Evolutionary conservation across 2,329 filamentous ascomycete species (phyloP), one percentile per base, ranked within the genome.

Genomic region (Cordyceps militaris): DNA sequence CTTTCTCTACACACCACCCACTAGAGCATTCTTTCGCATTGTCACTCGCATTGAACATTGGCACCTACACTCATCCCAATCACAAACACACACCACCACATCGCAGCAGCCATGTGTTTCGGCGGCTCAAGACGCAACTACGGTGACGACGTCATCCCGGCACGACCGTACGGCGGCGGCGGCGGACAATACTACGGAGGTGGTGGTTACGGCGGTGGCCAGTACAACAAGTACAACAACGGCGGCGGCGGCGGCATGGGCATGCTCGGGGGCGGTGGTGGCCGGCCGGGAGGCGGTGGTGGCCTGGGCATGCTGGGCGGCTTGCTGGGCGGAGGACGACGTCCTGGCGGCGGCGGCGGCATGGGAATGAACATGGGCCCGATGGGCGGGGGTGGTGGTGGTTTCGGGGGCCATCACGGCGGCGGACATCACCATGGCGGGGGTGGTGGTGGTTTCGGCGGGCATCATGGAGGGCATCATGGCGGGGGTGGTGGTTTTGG

Each of bases 71-170:
- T 46, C 30, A 36, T 7, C 28, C 9, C 32, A 21, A 14, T 28
- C n/a, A 34, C 26, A 44, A 4, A 21, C 28, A 40, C 3, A 28
- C 24, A 42, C 24, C 28, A 4, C 11, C 26, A 30, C n/a, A 32
- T 11, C 23, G 13, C 4, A 13, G 32, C 52, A 38, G n/a, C 9
- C 30, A 55, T 55, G 52, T 55, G 52, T 47, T 30, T 55, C 21
- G 52, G 52, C 30, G 52, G 52, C 21, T 55, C 52, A 5, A 53
- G 38, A 16, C 38, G 42, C 23, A 55, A 30, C 6, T 55, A 47
- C 42, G 10, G 32, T 10, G 42, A 46, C 16, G 52, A 55, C 10
- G 42, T 55, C 23, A 55, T 55, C 9, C 52, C 52, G 10, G 52
- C 52, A 3, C 19, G 52, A 38, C 52, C 52, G 4, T 55, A 55